Evolutionary conservation across 495 filamentous ascomycete species (phyloP).

Genomic region (Bacidia gigantensis): DNA sequence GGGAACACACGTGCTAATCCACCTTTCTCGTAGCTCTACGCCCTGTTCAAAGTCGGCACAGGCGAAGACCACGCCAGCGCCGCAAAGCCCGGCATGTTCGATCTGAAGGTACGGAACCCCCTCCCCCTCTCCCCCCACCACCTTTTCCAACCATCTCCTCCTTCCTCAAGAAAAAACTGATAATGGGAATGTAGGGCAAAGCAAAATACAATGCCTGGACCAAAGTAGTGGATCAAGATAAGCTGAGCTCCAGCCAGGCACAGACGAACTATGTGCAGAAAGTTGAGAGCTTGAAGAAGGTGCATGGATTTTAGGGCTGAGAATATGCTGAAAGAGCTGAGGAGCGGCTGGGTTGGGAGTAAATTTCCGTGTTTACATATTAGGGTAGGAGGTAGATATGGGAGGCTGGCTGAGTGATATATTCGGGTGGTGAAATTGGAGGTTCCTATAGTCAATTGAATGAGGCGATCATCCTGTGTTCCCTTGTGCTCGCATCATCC

Average conservation of each 20-base stretch:
- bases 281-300: conserved; percentile 53
- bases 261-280: conserved; percentile 63
- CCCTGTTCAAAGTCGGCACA: conserved; percentile 42
- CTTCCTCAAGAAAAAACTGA: background rate
- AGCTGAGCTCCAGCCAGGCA: conserved; percentile 43
- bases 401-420: background rate
- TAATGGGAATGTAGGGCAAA: conserved; percentile 44
- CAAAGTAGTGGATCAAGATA: conserved; percentile 39
- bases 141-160: conserved; percentile 1
- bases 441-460: background rate
- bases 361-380: background rate
- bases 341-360: background rate
- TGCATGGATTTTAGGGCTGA: conserved; percentile 41
- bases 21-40: conserved; percentile 34
- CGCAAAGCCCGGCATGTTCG: conserved; percentile 35
- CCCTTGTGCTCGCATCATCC: no score
- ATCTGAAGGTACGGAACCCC: conserved; percentile 33
- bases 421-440: background rate
- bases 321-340: background rate
- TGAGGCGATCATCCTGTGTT: no score
- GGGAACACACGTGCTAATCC: conserved; percentile 2
- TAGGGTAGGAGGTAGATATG: background rate
- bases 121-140: background rate
- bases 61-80: conserved; percentile 30
- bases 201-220: conserved; percentile 67